phyloP scores from a whole-genome alignment of 768 basidiomycete species.

The Melanogaster broomeanus region DNA sequence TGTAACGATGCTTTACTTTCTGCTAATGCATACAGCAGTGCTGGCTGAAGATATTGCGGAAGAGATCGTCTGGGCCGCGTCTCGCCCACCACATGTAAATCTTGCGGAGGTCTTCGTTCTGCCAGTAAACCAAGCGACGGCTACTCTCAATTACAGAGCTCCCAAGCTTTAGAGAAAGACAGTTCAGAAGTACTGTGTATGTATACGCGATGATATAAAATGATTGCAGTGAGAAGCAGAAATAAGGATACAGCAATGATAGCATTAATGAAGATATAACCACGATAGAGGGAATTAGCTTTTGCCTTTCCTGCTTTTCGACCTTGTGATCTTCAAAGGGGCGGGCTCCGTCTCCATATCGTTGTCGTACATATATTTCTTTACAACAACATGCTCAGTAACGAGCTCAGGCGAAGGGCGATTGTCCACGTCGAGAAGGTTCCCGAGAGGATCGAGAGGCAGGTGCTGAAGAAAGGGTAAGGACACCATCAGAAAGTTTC shows the following conservation, averaged over 20 bases:
- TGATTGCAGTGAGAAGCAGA: conserved; percentile 3
- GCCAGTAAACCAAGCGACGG: conserved; percentile 78
- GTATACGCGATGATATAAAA: conserved; percentile 1
- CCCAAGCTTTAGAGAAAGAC: conserved; percentile 11
- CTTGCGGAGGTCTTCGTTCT: conserved; percentile 80
- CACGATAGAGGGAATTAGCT: conserved; percentile 14
- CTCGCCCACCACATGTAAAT: conserved; percentile 90
- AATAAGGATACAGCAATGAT: conserved; percentile 37
- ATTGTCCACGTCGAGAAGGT: conserved; percentile 55
- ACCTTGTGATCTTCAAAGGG: conserved; percentile 54
- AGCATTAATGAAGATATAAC: conserved; percentile 19
- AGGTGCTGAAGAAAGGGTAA: conserved; percentile 44
- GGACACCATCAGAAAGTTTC: not conserved
- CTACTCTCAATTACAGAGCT: conserved; percentile 60
- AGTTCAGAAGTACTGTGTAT: not conserved
- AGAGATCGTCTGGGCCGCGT: conserved; percentile 96
- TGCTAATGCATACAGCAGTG: conserved; percentile 46
- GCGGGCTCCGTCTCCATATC: conserved; percentile 46
- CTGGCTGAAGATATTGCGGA: conserved; percentile 89
- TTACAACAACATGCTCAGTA: conserved; percentile 67
- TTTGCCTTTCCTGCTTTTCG: conserved; percentile 53
- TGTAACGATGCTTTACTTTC: not conserved
- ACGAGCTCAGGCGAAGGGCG: conserved; percentile 57
- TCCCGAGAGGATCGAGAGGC: conserved; percentile 71
- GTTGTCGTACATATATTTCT: conserved; percentile 80